A percentile compares a stretch with the other conserved stretches of the same genome.
phyloP scores from a whole-genome alignment of 345 rosid species.

The Erysimum cheiranthoides region DNA sequence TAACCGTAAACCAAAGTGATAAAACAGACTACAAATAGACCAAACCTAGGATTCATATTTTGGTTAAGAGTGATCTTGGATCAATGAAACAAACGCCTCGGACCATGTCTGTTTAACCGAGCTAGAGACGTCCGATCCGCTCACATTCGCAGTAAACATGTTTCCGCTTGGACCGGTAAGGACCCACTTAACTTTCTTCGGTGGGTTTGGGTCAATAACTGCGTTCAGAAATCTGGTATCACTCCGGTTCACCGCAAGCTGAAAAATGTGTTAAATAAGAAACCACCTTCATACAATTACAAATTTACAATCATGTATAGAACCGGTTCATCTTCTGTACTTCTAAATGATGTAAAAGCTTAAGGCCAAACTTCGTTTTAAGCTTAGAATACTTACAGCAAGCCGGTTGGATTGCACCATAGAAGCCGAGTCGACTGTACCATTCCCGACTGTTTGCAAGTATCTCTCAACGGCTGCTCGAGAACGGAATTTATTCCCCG shows the following conservation, averaged over 20 bases:
- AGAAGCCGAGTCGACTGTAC: constrained; percentile 23
- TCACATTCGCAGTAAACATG: constrained; percentile 50
- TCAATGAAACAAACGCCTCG: constrained; percentile 46
- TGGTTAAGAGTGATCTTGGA: constrained; percentile 42
- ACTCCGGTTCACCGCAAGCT: constrained; percentile 17
- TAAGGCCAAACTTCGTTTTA: neutral
- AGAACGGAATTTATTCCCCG: constrained; percentile 59
- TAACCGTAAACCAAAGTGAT: neutral
- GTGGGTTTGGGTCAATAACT: constrained; percentile 44
- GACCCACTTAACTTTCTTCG: constrained; percentile 65
- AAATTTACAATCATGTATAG: neutral
- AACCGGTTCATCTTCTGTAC: constrained; percentile 2
- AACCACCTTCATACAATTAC: constrained; percentile 1
- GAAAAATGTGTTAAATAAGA: constrained; percentile 20
- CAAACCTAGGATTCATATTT: constrained; percentile 13
- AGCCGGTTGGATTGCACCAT: constrained; percentile 21
- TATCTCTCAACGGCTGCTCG: constrained; percentile 52
- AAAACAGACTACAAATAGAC: neutral
- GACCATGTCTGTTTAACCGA: constrained; percentile 58
- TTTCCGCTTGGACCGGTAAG: constrained; percentile 53
- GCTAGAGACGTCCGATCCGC: constrained; percentile 52
- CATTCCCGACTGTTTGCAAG: constrained; percentile 36
- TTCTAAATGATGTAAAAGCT: neutral
- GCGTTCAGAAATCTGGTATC: constrained; percentile 8
- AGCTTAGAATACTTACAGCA: constrained; percentile 27